Evolutionary conservation across 179 eudicot genomes (phyloP).

Genomic region (Drosera spatulata): DNA sequence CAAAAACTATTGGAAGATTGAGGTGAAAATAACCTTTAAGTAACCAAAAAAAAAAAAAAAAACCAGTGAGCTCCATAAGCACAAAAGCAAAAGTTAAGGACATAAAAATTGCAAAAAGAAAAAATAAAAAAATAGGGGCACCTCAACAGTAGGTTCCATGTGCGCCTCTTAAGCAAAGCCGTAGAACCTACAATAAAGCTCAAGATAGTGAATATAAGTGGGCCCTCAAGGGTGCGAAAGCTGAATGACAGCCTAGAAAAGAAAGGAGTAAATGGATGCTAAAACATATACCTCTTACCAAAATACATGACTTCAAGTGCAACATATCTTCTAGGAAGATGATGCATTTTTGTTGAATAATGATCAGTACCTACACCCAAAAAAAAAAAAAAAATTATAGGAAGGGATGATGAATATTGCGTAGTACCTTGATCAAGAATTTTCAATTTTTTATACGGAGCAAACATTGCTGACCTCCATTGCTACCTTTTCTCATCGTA

Average conservation of each 20-base stretch:
- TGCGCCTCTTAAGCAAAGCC: conserved; percentile 95
- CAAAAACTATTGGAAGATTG: too few species aligned
- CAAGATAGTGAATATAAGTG: background rate
- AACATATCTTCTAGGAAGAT: conserved; percentile 46
- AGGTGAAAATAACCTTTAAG: too few species aligned
- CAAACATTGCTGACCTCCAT: too few species aligned
- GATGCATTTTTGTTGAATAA: conserved; percentile 19
- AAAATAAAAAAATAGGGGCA: conserved; percentile 21
- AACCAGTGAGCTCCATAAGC: too few species aligned
- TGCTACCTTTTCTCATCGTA: conserved; percentile 15
- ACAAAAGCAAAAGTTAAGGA: too few species aligned
- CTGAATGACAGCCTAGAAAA: background rate
- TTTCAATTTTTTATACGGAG: too few species aligned
- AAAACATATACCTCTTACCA: conserved; percentile 61
- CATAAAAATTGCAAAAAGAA: too few species aligned
- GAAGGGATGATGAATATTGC: too few species aligned
- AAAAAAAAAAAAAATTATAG: too few species aligned
- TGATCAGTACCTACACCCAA: conserved; percentile 14
- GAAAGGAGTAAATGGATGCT: background rate
- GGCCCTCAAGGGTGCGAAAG: too few species aligned
- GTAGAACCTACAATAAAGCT: conserved; percentile 45
- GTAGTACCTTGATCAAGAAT: too few species aligned
- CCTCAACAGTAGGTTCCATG: conserved; percentile 93
- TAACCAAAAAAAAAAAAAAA: too few species aligned
- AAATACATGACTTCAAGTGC: conserved; percentile 89